phyloP scores from a whole-genome alignment of 73 alveolate genomes.

The Tetrahymena elliotti region DNA sequence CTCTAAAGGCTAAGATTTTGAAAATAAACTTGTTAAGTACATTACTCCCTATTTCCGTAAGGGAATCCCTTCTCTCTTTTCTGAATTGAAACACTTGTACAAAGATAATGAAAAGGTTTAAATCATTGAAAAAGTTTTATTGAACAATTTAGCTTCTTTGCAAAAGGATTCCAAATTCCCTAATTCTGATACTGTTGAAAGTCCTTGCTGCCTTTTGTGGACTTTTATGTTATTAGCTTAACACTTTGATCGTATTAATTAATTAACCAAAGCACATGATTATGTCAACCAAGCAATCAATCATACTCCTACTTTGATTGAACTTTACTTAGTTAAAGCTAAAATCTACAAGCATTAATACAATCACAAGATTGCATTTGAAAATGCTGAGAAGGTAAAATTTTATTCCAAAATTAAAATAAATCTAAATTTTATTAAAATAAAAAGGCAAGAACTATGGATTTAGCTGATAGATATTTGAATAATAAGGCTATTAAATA shows the following conservation, averaged over 20 bases:
- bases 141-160: slow-evolving; percentile 4
- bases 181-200: slow-evolving; percentile 41
- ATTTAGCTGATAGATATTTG: slow-evolving; percentile 90
- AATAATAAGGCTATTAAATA: slow-evolving; percentile 83
- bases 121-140: slow-evolving; percentile 42
- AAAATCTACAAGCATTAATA: slow-evolving; percentile 66
- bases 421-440: not conserved
- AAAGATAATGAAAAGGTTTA: slow-evolving; percentile 29
- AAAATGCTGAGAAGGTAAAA: slow-evolving; percentile 47
- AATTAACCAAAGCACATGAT: slow-evolving; percentile 63
- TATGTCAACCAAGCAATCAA: slow-evolving; percentile 71
- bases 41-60: slow-evolving; percentile 40
- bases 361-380: slow-evolving; percentile 60
- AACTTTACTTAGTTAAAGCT: slow-evolving; percentile 78
- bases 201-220: slow-evolving; percentile 57
- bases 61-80: slow-evolving; percentile 63
- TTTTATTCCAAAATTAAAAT: not conserved
- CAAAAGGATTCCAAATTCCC: slow-evolving; percentile 24
- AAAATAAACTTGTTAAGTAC: slow-evolving; percentile 15
- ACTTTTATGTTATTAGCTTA: slow-evolving; percentile 57
- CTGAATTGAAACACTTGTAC: slow-evolving; percentile 53
- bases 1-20: slow-evolving; percentile 40
- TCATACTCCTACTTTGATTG: slow-evolving; percentile 87
- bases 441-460: slow-evolving; percentile 70
- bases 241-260: slow-evolving; percentile 60